phyloP scores from a whole-genome alignment of 495 filamentous ascomycete species.

The Xylaria grammica region DNA sequence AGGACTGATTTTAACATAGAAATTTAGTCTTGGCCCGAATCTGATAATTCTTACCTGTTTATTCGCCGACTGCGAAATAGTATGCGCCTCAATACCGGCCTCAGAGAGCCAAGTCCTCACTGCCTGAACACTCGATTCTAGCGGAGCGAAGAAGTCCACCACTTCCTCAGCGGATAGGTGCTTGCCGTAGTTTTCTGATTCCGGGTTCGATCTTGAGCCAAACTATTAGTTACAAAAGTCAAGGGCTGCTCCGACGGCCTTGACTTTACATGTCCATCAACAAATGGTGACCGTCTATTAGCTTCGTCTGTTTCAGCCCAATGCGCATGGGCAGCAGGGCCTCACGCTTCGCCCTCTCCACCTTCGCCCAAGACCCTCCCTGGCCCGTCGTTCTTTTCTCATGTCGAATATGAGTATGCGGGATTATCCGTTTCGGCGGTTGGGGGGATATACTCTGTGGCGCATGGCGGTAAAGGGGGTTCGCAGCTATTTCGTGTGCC shows the following conservation, averaged over 20 bases:
- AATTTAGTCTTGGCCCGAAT: not conserved
- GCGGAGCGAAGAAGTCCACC: conserved; percentile 56
- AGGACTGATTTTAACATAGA: not conserved
- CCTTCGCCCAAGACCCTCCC: conserved; percentile 45
- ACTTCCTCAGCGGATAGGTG: conserved; percentile 56
- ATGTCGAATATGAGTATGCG: conserved; percentile 32
- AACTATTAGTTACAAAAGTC: conserved; percentile 71
- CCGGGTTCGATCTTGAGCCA: conserved; percentile 77
- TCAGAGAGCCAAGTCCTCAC: conserved; percentile 56
- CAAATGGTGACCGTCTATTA: conserved; percentile 34
- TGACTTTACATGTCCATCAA: conserved; percentile 41
- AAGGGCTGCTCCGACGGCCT: not conserved
- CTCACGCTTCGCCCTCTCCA: conserved; percentile 32
- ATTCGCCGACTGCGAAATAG: conserved; percentile 40
- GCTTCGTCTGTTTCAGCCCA: conserved; percentile 33
- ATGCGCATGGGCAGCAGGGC: conserved; percentile 35
- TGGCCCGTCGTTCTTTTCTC: conserved; percentile 53
- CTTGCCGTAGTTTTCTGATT: conserved; percentile 58
- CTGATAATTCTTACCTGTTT: conserved; percentile 27
- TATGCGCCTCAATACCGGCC: conserved; percentile 58
- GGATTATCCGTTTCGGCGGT: conserved; percentile 26
- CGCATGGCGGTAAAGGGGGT: conserved; percentile 21
- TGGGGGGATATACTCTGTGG: not conserved
- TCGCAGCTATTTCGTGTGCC: conserved; percentile 22
- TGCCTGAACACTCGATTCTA: conserved; percentile 45